Base-by-base conservation (phyloP, 148 eudicot species). In the Dianthus caryophyllus region DNA sequence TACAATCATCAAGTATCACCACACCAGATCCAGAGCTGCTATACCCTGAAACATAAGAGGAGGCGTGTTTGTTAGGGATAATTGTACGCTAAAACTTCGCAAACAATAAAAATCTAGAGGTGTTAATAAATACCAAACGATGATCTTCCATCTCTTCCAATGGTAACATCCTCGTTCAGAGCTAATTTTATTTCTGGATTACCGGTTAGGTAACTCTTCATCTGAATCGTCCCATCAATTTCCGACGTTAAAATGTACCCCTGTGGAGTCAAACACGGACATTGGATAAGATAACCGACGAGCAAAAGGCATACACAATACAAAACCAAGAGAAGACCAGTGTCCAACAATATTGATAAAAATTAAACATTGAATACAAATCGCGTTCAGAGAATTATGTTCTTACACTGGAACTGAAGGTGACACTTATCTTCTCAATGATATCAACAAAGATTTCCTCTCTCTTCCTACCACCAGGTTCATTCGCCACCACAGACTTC, bases 401-500 rank as follows among this genome's bases (percentile, higher is more conserved):
- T 83, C 98, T 73, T 80, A 93, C 96, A 78, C 96, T 89, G 59
- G 96, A 93, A 76, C 92, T 93, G 81, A 93, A 93, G 71, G 98
- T 90, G 47, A 89, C 83, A 55, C 98, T 93, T 72, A 89, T 93
- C 85, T 93, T 93, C 84, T 93, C 98, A 61, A 93, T 93, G 65
- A 93, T 88, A 78, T 93, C 98, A 72, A 89, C 98, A 72, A 89
- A 93, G 52, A 93, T 89, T 82, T 93, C 98, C 79, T 89, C 98
- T 84, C 98, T 87, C 81, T 78, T 93, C 71, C 90, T 80, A 67
- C 98, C 95, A 48, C 88, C 95, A 71, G 96, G 96, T 72, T 90
- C 98, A 84, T 89, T 79, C 63, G 96, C 96, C 65, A 93, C 98
- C 59, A 93, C 96, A 69, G 96, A 93, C 72, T 93, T 93, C 25